phyloP scores from a whole-genome alignment of 2,329 filamentous ascomycete genomes.

The Aphanocladium album region DNA sequence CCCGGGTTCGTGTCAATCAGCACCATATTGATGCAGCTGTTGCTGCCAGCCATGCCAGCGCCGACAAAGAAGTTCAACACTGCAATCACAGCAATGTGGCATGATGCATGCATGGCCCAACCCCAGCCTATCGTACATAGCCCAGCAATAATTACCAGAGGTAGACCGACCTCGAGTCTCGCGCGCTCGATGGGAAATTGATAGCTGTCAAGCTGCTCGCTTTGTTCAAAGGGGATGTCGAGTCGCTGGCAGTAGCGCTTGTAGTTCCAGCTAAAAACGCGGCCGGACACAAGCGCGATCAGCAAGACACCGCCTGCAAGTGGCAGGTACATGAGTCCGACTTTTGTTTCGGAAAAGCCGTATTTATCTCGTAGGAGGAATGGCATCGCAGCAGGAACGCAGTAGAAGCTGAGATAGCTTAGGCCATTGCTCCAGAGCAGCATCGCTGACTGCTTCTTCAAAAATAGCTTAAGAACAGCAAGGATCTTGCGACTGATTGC shows the following conservation, averaged over 20 bases:
- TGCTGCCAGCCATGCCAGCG: slow-evolving; percentile 47
- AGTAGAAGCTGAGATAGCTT: slow-evolving; percentile 46
- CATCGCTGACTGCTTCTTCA: slow-evolving; percentile 37
- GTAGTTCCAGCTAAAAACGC: slow-evolving; percentile 62
- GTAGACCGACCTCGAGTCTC: slow-evolving; percentile 43
- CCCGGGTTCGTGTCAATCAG: slow-evolving; percentile 52
- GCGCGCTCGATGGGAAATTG: slow-evolving; percentile 48
- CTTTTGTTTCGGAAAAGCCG: slow-evolving; percentile 49
- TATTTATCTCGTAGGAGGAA: slow-evolving; percentile 45
- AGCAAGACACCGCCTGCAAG: slow-evolving; percentile 43
- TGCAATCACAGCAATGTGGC: slow-evolving; percentile 41
- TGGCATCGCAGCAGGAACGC: slow-evolving; percentile 41
- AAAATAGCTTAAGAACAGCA: slow-evolving; percentile 33
- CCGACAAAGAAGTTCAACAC: slow-evolving; percentile 43
- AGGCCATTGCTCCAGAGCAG: slow-evolving; percentile 41
- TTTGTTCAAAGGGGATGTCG: slow-evolving; percentile 48
- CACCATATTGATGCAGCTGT: slow-evolving; percentile 47
- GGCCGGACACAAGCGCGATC: slow-evolving; percentile 43
- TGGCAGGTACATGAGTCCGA: slow-evolving; percentile 50
- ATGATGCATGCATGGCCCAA: slow-evolving; percentile 40
- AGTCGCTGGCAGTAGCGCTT: slow-evolving; percentile 51
- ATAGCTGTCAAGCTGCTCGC: slow-evolving; percentile 43
- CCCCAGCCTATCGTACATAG: slow-evolving; percentile 45
- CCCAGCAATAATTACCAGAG: slow-evolving; percentile 45
- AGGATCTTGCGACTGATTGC: slow-evolving; percentile 33